A percentile compares a stretch with the other conserved stretches of the same genome.
These are phyloP conservation scores for Oenanthe sinensis DNA, from an alignment of 129 eudicot genomes.

Conservation along the genomic window DNA sequence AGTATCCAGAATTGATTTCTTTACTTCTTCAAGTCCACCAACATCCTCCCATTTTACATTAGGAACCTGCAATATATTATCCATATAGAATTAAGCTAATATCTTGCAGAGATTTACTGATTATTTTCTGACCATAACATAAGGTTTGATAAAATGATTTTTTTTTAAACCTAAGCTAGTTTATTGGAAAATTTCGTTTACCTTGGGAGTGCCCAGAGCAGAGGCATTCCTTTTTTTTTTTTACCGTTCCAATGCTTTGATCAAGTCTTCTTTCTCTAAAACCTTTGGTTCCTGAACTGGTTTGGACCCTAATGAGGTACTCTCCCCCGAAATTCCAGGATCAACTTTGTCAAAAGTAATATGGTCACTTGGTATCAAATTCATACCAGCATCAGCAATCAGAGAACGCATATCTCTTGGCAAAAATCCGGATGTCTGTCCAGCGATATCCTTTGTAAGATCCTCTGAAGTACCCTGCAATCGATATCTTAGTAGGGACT, in stretches of 20 bases:
- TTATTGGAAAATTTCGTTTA: slow-evolving; percentile 10
- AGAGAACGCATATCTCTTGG: slow-evolving; percentile 82
- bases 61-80: slow-evolving; percentile 55
- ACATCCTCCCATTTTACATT: slow-evolving; percentile 98
- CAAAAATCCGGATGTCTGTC: slow-evolving; percentile 88
- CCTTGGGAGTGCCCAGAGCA: slow-evolving; percentile 95
- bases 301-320: slow-evolving; percentile 16
- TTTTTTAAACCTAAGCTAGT: neutral
- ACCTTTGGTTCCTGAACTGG: slow-evolving; percentile 21
- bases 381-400: slow-evolving; percentile 85
- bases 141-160: neutral
- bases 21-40: slow-evolving; percentile 98
- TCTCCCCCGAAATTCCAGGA: slow-evolving; percentile 22
- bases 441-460: slow-evolving; percentile 70
- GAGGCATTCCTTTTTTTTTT: slow-evolving; percentile 86
- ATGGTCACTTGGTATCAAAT: slow-evolving; percentile 34
- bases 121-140: neutral
- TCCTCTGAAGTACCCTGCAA: slow-evolving; percentile 58
- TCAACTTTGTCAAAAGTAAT: slow-evolving; percentile 24
- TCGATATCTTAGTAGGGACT: slow-evolving; percentile 21
- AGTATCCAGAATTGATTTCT: slow-evolving; percentile 89
- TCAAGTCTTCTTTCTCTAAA: slow-evolving; percentile 54
- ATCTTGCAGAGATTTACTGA: neutral
- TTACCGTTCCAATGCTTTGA: slow-evolving; percentile 66
- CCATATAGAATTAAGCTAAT: neutral